These are phyloP conservation scores for Fusarium irregulare DNA, from an alignment of 2,329 filamentous ascomycete genomes.

Conservation along the genomic window DNA sequence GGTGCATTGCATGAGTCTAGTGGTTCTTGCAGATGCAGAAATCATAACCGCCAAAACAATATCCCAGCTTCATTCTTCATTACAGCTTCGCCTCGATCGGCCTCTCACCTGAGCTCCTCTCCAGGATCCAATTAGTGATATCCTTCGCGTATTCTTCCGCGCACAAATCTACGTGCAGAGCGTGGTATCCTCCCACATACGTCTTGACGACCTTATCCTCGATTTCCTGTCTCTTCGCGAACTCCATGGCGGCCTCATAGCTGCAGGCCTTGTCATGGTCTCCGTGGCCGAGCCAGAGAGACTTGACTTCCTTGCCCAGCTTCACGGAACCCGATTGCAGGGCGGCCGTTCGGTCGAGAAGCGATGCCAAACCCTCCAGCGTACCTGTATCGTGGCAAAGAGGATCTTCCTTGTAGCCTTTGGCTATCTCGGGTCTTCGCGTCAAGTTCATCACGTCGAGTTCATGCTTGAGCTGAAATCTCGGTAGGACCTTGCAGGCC, in stretches of 20 bases:
- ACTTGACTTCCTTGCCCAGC: slow-evolving; percentile 65
- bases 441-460: slow-evolving; percentile 73
- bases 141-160: slow-evolving; percentile 68
- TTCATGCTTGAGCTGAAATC: slow-evolving; percentile 72
- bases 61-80: slow-evolving; percentile 2
- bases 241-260: slow-evolving; percentile 72
- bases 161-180: slow-evolving; percentile 71
- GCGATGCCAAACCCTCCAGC: slow-evolving; percentile 79
- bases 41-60: neutral
- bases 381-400: slow-evolving; percentile 88
- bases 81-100: slow-evolving; percentile 54
- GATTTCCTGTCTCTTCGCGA: slow-evolving; percentile 68
- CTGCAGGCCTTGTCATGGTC: slow-evolving; percentile 77
- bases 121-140: slow-evolving; percentile 74
- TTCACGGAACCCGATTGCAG: slow-evolving; percentile 67
- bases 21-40: neutral
- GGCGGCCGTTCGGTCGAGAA: slow-evolving; percentile 78
- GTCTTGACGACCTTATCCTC: slow-evolving; percentile 76
- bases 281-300: slow-evolving; percentile 81
- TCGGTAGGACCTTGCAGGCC: slow-evolving; percentile 74
- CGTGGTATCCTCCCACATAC: slow-evolving; percentile 85
- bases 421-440: slow-evolving; percentile 72
- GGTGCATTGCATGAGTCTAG: neutral
- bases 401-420: slow-evolving; percentile 71
- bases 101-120: slow-evolving; percentile 46